Percentiles rank a stretch among this genome's conserved stretches.
Conservation (phyloP, 2,329 filamentous ascomycete genomes). For the Cladophialophora immunda region DNA sequence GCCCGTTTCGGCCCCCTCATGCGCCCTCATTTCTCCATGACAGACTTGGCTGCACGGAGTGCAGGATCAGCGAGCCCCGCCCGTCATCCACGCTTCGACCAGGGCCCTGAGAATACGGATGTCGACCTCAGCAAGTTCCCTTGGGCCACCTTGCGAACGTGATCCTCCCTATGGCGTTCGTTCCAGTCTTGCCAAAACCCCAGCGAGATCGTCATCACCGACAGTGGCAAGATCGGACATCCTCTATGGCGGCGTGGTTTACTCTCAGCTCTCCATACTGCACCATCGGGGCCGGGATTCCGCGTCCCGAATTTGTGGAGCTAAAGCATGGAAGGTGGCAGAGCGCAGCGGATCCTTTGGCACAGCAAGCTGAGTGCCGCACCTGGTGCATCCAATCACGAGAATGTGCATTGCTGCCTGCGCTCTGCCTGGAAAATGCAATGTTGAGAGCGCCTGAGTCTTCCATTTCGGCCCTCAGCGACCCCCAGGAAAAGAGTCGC, state of each 20-base stretch:
- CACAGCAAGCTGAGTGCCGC: slow-evolving; percentile 7
- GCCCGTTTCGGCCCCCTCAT: too few relatives aligned
- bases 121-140: too few relatives aligned
- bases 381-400: slow-evolving; percentile 9
- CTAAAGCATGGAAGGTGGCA: slow-evolving; percentile 9
- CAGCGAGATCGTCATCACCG: slow-evolving; percentile 2
- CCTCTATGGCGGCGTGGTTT: slow-evolving; percentile 5
- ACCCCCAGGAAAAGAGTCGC: background rate
- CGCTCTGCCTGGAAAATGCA: slow-evolving; percentile 10
- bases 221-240: slow-evolving; percentile 14
- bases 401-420: slow-evolving; percentile 13
- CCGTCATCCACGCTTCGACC: too few relatives aligned
- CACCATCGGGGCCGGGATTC: slow-evolving; percentile 8
- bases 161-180: too few relatives aligned
- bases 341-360: background rate
- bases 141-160: too few relatives aligned
- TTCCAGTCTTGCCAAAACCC: too few relatives aligned
- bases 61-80: too few relatives aligned
- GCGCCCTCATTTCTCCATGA: too few relatives aligned
- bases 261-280: slow-evolving; percentile 9
- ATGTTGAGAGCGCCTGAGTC: background rate
- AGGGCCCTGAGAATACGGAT: too few relatives aligned
- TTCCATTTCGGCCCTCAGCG: slow-evolving; percentile 7
- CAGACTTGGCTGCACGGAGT: too few relatives aligned
- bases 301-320: slow-evolving; percentile 1